Evolutionary conservation across 371 early-diverging fungal genomes (phyloP), one percentile per base, ranked within the genome.

Genomic region (Entomophthora muscae): DNA sequence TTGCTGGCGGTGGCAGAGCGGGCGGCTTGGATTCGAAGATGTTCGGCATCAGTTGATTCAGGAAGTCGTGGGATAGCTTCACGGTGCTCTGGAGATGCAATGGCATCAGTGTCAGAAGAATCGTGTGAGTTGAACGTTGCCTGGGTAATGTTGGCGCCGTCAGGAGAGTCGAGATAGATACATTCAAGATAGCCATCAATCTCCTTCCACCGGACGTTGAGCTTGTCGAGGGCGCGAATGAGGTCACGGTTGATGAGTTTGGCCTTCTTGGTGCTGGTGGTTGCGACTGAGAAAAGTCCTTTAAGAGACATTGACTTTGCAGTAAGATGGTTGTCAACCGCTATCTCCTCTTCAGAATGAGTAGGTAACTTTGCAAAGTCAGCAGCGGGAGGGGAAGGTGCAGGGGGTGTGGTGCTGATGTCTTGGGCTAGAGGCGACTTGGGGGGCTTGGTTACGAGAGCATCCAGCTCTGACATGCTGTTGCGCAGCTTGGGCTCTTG

Each of bases 241-340:
- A 90, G 65, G 61, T 81, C 84, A 21, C 75, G 73, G 29, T 88
- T 83, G 26, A 90, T 89, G n/a, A 75, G 80, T 0, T 82, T 67
- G 0, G 88, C 87, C 22, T 80, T 79, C 17, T 83, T 79, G 2
- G 86, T 84, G 2, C 88, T 81, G 0, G 90, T 89, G 1, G 87
- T 88, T 2, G 80, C 72, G 10, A 86, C 87, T 0, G 85, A 83
- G 64, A 90, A 86, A 0, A 90, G 69, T 0, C 86, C 87, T 69
- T 85, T 86, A 13, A 90, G 70, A 64, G 78, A 81, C 61, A 61
- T 61, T 21, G 31, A 42, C 7, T 23, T 61, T 22, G 27, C 29
- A 2, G 24, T 12, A 12, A 29, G 52, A 64, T 13, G 3, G 32
- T 21, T 12, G 23, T 7, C 53, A 7, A 24, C 29, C 33, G 31